Percentiles rank a stretch among this genome's conserved stretches.
Conservation (phyloP, 2,329 filamentous ascomycete genomes). For the Penicillium sp. region DNA sequence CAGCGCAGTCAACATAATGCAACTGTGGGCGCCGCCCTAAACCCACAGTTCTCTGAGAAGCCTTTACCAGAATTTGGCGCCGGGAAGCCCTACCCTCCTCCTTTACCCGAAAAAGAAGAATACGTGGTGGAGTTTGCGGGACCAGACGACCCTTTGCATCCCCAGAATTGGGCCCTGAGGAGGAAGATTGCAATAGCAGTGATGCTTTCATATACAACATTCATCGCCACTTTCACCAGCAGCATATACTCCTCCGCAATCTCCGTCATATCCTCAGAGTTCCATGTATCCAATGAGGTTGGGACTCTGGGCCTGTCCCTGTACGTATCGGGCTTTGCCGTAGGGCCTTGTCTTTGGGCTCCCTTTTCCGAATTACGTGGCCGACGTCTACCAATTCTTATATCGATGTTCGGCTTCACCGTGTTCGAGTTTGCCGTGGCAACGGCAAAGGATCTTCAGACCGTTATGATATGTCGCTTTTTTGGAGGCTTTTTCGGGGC, state of each 20-base stretch:
- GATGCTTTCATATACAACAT: constrained; percentile 47
- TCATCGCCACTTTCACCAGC: constrained; percentile 52
- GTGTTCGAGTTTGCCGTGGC: constrained; percentile 50
- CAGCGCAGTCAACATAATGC: constrained; percentile 41
- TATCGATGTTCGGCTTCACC: constrained; percentile 50
- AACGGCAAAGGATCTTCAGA: constrained; percentile 50
- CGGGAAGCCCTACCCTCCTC: constrained; percentile 55
- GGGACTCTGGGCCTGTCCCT: constrained; percentile 39
- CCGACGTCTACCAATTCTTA: constrained; percentile 44
- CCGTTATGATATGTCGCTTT: constrained; percentile 51
- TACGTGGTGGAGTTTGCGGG: constrained; percentile 73
- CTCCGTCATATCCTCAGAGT: constrained; percentile 52
- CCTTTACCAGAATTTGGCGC: constrained; percentile 47
- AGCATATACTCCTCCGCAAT: constrained; percentile 70
- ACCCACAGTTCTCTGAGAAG: constrained; percentile 27
- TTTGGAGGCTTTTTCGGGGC: constrained; percentile 53
- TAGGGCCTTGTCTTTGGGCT: constrained; percentile 50
- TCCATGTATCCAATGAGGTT: constrained; percentile 50
- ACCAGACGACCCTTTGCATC: constrained; percentile 74
- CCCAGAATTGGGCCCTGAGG: constrained; percentile 76
- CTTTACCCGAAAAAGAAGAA: constrained; percentile 53
- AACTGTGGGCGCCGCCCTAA: constrained; percentile 39
- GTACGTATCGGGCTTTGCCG: constrained; percentile 47
- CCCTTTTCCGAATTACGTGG: constrained; percentile 52
- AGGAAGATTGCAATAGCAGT: constrained; percentile 59